Evolutionary conservation across 2,329 filamentous ascomycete genomes (phyloP).

Genomic region (Elsinoe perseae): DNA sequence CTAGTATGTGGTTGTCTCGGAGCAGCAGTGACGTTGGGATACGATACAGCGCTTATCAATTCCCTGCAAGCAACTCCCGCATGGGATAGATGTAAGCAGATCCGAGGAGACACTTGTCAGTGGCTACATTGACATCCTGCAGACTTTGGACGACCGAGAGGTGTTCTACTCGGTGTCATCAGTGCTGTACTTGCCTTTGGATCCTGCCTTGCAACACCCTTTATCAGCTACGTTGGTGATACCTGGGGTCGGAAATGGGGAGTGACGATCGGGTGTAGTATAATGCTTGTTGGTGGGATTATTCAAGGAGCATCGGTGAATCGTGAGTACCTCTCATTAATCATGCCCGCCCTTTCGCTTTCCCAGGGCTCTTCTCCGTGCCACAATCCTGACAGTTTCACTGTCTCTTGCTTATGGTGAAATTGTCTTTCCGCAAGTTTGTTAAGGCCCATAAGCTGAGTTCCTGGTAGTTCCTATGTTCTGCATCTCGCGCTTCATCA

Average conservation of each 20-base stretch:
- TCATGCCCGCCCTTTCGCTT: too few species aligned
- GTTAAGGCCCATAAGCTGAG: not conserved
- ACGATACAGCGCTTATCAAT: not conserved
- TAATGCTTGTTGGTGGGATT: not conserved
- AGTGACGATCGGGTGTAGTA: not conserved
- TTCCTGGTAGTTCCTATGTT: slow-evolving; percentile 23
- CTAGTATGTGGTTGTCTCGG: not conserved
- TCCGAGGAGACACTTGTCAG: not conserved
- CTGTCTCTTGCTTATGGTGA: too few species aligned
- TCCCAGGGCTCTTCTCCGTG: too few species aligned
- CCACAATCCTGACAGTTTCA: too few species aligned
- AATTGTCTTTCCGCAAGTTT: too few species aligned
- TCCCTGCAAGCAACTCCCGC: not conserved
- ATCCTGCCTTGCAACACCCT: not conserved
- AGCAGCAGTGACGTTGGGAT: not conserved
- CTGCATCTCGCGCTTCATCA: slow-evolving; percentile 31
- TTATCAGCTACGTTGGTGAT: slow-evolving; percentile 2
- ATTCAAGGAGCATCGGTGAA: not conserved
- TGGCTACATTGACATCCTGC: not conserved
- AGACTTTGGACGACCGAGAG: slow-evolving; percentile 1
- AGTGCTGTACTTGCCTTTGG: not conserved
- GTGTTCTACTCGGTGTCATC: not conserved
- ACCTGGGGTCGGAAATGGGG: not conserved
- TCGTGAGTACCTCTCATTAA: not conserved
- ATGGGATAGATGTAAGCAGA: not conserved